Percentiles rank a stretch among this genome's conserved stretches.
phyloP scores from a whole-genome alignment of 768 basidiomycete species.

The Lentinus brumalis region DNA sequence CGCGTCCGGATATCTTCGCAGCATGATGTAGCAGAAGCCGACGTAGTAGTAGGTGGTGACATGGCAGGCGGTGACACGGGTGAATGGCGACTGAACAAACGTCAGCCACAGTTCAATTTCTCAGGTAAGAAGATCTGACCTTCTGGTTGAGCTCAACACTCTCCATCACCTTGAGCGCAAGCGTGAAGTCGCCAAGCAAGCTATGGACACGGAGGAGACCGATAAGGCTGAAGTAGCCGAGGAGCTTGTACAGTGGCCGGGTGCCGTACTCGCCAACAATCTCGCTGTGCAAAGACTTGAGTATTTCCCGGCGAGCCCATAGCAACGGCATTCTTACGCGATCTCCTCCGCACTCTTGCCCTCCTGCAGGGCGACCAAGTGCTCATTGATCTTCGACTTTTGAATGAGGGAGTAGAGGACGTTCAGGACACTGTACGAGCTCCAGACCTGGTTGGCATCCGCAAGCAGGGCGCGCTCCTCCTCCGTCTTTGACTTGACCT shows the following conservation, averaged over 20 bases:
- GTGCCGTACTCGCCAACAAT: constrained; percentile 91
- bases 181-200: constrained; percentile 92
- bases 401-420: constrained; percentile 98
- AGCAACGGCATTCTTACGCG: constrained; percentile 52
- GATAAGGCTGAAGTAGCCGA: constrained; percentile 96
- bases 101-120: neutral
- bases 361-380: constrained; percentile 78
- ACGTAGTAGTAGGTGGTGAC: constrained; percentile 95
- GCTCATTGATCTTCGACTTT: constrained; percentile 94
- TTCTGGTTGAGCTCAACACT: constrained; percentile 92
- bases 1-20: constrained; percentile 93
- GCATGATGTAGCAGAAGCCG: constrained; percentile 95
- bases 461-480: constrained; percentile 85
- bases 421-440: constrained; percentile 96
- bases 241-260: constrained; percentile 87
- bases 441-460: constrained; percentile 89
- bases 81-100: constrained; percentile 70
- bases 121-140: constrained; percentile 37
- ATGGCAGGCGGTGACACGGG: constrained; percentile 95
- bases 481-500: constrained; percentile 81
- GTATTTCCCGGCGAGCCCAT: neutral
- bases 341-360: constrained; percentile 84
- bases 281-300: constrained; percentile 48
- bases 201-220: constrained; percentile 95
- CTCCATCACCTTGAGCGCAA: constrained; percentile 94